Evolutionary conservation across 2,329 filamentous ascomycete species (phyloP).

Genomic region (Aspergillus sp.): DNA sequence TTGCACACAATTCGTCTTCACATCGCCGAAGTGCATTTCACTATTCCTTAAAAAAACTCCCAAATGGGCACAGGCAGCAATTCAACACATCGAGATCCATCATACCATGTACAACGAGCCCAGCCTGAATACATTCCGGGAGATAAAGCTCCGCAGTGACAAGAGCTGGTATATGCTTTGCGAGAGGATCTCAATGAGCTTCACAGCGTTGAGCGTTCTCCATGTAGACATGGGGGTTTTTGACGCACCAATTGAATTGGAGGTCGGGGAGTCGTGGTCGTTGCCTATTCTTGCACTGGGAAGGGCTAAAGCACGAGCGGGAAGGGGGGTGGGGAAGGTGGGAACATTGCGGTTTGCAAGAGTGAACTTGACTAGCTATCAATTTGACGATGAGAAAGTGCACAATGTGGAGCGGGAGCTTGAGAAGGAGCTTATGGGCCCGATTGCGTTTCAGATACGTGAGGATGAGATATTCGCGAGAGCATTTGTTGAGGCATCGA

Average conservation of each 20-base stretch:
- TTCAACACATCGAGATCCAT: conserved; percentile 29
- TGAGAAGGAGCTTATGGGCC: conserved; percentile 21
- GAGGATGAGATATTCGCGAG: conserved; percentile 20
- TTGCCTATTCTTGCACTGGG: conserved; percentile 20
- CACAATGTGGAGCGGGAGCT: conserved; percentile 14
- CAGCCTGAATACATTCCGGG: conserved; percentile 10
- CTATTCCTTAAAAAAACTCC: conserved; percentile 45
- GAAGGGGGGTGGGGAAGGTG: neutral
- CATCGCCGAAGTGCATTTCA: conserved; percentile 12
- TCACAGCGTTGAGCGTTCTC: conserved; percentile 15
- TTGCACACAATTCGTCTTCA: conserved; percentile 26
- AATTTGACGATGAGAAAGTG: conserved; percentile 11
- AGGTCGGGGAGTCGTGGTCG: conserved; percentile 23
- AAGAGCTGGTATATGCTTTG: conserved; percentile 20
- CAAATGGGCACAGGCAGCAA: conserved; percentile 59
- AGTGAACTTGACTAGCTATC: conserved; percentile 9
- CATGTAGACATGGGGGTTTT: conserved; percentile 18
- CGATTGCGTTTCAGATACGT: conserved; percentile 13
- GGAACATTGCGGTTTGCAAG: conserved; percentile 14
- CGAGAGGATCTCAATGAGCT: conserved; percentile 12
- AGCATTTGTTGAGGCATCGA: conserved; percentile 14
- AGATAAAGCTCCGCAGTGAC: conserved; percentile 23
- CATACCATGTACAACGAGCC: conserved; percentile 28
- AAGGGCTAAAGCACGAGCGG: neutral
- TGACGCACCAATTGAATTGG: conserved; percentile 22